Evolutionary conservation across 768 basidiomycete species (phyloP).

Genomic region (Lepiota venenata): DNA sequence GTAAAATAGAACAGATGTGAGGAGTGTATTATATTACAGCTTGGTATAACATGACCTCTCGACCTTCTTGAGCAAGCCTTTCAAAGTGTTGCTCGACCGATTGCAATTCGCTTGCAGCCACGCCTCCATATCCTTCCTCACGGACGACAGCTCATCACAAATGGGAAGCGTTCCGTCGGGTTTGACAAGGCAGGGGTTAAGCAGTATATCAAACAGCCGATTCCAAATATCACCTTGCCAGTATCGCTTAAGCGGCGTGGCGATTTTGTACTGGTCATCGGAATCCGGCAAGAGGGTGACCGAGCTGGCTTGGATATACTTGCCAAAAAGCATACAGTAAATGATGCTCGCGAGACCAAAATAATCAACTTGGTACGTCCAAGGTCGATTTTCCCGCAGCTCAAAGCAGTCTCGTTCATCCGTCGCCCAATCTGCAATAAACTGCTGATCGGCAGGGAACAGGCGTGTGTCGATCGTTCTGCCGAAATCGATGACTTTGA

Average conservation of each 20-base stretch:
- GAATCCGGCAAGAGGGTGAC: constrained; percentile 34
- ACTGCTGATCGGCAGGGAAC: constrained; percentile 79
- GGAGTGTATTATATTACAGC: constrained; percentile 13
- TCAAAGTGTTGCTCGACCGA: constrained; percentile 75
- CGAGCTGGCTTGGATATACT: constrained; percentile 81
- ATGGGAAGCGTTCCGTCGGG: constrained; percentile 66
- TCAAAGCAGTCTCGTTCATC: constrained; percentile 93
- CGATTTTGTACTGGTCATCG: constrained; percentile 55
- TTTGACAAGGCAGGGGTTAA: constrained; percentile 72
- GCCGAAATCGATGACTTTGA: constrained; percentile 97
- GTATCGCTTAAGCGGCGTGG: constrained; percentile 85
- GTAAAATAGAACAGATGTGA: not conserved
- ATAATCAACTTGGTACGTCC: constrained; percentile 97
- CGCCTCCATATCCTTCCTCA: constrained; percentile 80
- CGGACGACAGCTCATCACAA: constrained; percentile 54
- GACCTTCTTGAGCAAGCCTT: constrained; percentile 81
- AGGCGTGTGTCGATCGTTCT: constrained; percentile 83
- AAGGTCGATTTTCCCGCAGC: constrained; percentile 76
- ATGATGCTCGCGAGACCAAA: constrained; percentile 93
- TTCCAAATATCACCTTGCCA: constrained; percentile 93
- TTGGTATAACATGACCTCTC: constrained; percentile 50
- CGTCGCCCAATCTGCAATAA: constrained; percentile 82
- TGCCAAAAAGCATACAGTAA: constrained; percentile 95
- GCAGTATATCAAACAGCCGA: constrained; percentile 75
- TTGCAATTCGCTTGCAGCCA: constrained; percentile 90